A percentile compares a stretch with the other conserved stretches of the same genome.
Evolutionary conservation across 495 filamentous ascomycete species (phyloP).

Genomic region (Aspergillus mulundensis): DNA sequence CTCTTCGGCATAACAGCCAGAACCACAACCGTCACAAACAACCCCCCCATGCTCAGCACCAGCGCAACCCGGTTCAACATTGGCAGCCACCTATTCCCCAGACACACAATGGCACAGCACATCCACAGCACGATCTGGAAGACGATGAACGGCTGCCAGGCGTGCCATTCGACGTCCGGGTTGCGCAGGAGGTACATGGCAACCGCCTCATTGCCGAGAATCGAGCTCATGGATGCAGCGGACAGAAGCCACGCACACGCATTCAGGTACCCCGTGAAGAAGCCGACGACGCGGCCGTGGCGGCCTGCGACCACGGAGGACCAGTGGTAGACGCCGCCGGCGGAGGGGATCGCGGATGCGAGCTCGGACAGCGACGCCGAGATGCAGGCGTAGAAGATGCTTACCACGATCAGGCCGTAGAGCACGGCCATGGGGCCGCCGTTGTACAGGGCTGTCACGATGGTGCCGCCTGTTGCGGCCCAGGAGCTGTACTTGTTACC

Average conservation of each 20-base stretch:
- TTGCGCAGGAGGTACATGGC: conserved; percentile 72
- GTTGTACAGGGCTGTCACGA: conserved; percentile 15
- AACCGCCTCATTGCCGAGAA: conserved; percentile 61
- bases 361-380: conserved; percentile 36
- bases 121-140: conserved; percentile 68
- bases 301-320: conserved; percentile 67
- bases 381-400: conserved; percentile 20
- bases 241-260: conserved; percentile 65
- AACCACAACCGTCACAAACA: conserved; percentile 68
- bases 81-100: conserved; percentile 64
- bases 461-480: conserved; percentile 13
- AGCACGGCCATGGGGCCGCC: conserved; percentile 6
- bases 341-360: conserved; percentile 73
- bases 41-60: conserved; percentile 64
- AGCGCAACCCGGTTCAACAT: conserved; percentile 62
- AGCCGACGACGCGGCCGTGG: conserved; percentile 66
- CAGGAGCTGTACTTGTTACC: not conserved
- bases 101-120: conserved; percentile 59
- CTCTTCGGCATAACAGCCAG: conserved; percentile 65
- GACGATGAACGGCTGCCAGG: conserved; percentile 74
- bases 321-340: conserved; percentile 81
- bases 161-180: conserved; percentile 53
- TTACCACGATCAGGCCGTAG: conserved; percentile 11
- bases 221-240: conserved; percentile 63
- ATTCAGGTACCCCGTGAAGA: conserved; percentile 77